Percentiles rank a stretch among this genome's conserved stretches.
phyloP scores from a whole-genome alignment of 345 rosid species.

The Geranium rotundifolium region DNA sequence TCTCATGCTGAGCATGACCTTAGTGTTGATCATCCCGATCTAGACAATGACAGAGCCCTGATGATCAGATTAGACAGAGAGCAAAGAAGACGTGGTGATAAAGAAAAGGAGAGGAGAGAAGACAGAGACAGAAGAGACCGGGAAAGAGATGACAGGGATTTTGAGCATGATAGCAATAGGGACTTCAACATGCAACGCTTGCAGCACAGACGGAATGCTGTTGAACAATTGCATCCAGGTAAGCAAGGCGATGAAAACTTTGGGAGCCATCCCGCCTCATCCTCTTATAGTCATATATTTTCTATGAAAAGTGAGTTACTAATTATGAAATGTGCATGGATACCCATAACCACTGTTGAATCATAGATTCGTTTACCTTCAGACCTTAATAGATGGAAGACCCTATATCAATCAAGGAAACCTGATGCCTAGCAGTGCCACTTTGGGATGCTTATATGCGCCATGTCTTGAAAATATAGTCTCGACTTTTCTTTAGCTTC shows the following conservation, averaged over 20 bases:
- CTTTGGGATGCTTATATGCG: not conserved
- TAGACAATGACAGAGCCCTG: conserved; percentile 44
- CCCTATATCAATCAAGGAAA: not conserved
- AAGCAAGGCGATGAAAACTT: conserved; percentile 47
- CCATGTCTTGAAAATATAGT: not conserved
- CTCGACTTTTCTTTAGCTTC: not conserved
- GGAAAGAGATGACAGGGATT: conserved; percentile 42
- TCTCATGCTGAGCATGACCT: conserved; percentile 44
- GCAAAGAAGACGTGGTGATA: conserved; percentile 53
- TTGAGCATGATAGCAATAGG: conserved; percentile 49
- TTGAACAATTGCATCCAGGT: conserved; percentile 44
- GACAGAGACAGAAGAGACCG: conserved; percentile 54
- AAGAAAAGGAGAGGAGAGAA: conserved; percentile 61
- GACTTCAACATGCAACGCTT: conserved; percentile 47
- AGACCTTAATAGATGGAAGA: not conserved
- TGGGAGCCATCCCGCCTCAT: conserved; percentile 23
- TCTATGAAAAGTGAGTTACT: conserved; percentile 41
- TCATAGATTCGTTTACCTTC: not conserved
- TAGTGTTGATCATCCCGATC: conserved; percentile 45
- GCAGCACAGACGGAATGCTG: conserved; percentile 38
- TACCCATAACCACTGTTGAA: not conserved
- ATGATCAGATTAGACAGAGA: conserved; percentile 53
- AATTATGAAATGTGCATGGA: not conserved
- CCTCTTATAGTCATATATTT: conserved; percentile 39
- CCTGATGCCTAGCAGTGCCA: not conserved